These are phyloP conservation scores for Ambrosia trifida DNA, from an alignment of 129 eudicot genomes.

Conservation along the genomic window DNA sequence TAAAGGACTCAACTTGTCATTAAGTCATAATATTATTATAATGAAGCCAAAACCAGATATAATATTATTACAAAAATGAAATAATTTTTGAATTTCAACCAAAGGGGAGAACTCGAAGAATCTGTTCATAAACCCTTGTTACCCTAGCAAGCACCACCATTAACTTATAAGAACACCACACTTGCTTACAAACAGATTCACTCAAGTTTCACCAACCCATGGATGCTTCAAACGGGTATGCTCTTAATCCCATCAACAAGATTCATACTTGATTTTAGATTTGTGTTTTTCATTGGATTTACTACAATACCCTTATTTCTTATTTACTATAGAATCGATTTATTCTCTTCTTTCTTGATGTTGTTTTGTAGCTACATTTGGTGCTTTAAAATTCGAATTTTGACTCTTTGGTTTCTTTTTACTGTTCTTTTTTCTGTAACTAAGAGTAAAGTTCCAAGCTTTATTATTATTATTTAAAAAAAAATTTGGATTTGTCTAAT, in stretches of 20 bases:
- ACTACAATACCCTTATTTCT: slow-evolving; percentile 23
- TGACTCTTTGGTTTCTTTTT: slow-evolving; percentile 13
- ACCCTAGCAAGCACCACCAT: too few species aligned
- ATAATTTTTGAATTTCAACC: too few species aligned
- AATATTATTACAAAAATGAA: too few species aligned
- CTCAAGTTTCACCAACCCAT: neutral
- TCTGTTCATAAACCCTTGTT: too few species aligned
- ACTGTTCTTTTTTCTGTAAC: neutral
- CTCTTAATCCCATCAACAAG: slow-evolving; percentile 1
- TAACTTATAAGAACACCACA: too few species aligned
- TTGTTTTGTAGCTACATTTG: slow-evolving; percentile 35
- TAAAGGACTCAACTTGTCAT: too few species aligned
- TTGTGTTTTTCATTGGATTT: neutral
- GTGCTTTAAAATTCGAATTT: slow-evolving; percentile 10
- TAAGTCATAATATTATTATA: too few species aligned
- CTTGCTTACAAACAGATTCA: too few species aligned
- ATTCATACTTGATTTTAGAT: neutral
- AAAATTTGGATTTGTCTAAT: neutral
- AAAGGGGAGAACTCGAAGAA: too few species aligned
- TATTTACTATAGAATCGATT: neutral
- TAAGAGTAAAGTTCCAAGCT: slow-evolving; percentile 9
- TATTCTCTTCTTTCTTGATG: neutral
- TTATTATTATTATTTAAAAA: neutral
- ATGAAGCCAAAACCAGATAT: too few species aligned
- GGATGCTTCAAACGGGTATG: slow-evolving; percentile 39